Percentiles rank a stretch among this genome's conserved stretches.
phyloP scores from a whole-genome alignment of 495 filamentous ascomycete species.

The Apodospora peruviana region DNA sequence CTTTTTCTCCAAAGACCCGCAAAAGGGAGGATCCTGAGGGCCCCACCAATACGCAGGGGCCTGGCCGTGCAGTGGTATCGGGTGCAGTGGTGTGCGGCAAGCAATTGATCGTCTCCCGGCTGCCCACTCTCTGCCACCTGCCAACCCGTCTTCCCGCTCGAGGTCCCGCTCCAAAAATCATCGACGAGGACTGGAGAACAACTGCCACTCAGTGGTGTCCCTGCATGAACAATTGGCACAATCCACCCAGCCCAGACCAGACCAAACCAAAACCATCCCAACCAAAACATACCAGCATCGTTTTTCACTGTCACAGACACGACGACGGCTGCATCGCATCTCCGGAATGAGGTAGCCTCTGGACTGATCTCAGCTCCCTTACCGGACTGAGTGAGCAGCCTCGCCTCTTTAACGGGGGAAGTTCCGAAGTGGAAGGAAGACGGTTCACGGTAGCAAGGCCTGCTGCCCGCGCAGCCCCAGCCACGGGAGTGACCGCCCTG shows the following conservation, averaged over 20 bases:
- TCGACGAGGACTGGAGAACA: too few species aligned
- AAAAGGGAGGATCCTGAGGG: too few species aligned
- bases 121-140: neutral
- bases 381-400: constrained; percentile 42
- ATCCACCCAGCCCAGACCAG: neutral
- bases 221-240: neutral
- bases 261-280: neutral
- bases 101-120: neutral
- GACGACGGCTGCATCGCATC: constrained; percentile 11
- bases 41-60: neutral
- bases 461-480: too few species aligned
- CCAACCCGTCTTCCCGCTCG: neutral
- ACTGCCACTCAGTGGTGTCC: neutral
- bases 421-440: constrained; percentile 6
- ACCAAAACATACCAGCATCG: neutral
- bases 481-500: too few species aligned
- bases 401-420: constrained; percentile 4
- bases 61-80: neutral
- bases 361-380: constrained; percentile 47
- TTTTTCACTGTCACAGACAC: too few species aligned
- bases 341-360: constrained; percentile 48
- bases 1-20: too few species aligned
- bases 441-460: too few species aligned
- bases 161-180: neutral
- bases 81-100: neutral